Evolutionary conservation across 2,329 filamentous ascomycete species (phyloP).

Genomic region (Penicillium vulpinum): DNA sequence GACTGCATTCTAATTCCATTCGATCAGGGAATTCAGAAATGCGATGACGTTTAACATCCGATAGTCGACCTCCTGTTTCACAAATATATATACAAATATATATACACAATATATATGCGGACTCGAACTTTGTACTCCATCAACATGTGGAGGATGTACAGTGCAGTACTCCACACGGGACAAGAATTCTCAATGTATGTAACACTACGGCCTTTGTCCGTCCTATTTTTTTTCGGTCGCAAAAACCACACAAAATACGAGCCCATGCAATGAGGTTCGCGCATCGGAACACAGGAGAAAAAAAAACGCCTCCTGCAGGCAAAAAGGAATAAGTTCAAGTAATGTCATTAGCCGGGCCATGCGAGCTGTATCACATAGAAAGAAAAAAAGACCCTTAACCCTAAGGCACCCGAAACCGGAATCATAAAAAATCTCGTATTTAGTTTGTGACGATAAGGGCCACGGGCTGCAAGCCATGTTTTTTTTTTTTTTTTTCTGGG

Average conservation of each 20-base stretch:
- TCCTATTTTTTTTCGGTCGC: not conserved
- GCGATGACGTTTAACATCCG: slow-evolving; percentile 5
- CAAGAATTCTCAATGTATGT: no score
- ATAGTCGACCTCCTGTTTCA: not conserved
- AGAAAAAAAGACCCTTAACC: not conserved
- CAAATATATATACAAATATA: no score
- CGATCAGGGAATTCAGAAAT: slow-evolving; percentile 1
- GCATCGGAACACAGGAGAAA: slow-evolving; percentile 1
- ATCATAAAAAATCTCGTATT: slow-evolving; percentile 1
- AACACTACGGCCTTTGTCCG: not conserved
- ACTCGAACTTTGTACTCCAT: no score
- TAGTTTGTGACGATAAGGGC: not conserved
- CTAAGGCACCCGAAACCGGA: not conserved
- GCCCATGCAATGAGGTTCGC: not conserved
- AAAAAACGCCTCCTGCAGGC: slow-evolving; percentile 4
- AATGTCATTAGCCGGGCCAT: slow-evolving; percentile 15
- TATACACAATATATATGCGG: no score
- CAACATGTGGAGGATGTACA: slow-evolving; percentile 15
- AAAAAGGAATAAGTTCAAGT: slow-evolving; percentile 3
- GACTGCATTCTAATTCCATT: slow-evolving; percentile 11
- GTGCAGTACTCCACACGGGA: slow-evolving; percentile 2
- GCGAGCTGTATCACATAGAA: slow-evolving; percentile 19
- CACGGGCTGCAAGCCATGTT: slow-evolving; percentile 15
- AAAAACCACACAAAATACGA: not conserved
- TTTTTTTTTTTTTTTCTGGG: not conserved